Percentiles rank a stretch among this genome's conserved stretches.
phyloP scores from a whole-genome alignment of 164 flowering plant species.

The Kalanchoe fedtschenkoi region DNA sequence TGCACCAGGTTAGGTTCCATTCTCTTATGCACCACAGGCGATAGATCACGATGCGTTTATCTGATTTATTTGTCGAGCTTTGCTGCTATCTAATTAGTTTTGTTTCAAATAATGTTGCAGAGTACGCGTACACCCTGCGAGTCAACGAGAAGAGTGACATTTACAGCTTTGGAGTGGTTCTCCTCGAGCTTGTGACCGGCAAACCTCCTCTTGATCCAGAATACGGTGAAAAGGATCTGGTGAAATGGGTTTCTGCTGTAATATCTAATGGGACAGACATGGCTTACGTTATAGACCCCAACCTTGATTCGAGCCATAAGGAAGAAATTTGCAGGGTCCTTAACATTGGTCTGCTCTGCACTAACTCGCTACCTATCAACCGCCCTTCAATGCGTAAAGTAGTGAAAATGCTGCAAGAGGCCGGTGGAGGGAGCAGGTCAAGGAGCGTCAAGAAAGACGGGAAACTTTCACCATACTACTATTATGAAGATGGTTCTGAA shows the following conservation, averaged over 20 bases:
- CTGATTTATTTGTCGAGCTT: not conserved
- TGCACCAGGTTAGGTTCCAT: constrained; percentile 69
- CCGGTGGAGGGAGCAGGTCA: constrained; percentile 13
- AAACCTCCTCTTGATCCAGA: constrained; percentile 28
- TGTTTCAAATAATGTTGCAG: constrained; percentile 18
- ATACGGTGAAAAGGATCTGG: constrained; percentile 43
- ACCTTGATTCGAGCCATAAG: constrained; percentile 20
- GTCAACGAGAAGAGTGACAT: constrained; percentile 50
- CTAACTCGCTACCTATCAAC: constrained; percentile 32
- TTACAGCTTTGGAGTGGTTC: constrained; percentile 46
- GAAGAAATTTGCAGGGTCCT: constrained; percentile 29
- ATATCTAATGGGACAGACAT: constrained; percentile 20
- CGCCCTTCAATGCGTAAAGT: constrained; percentile 48
- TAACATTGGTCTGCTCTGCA: constrained; percentile 27
- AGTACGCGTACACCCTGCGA: constrained; percentile 37
- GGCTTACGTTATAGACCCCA: constrained; percentile 26
- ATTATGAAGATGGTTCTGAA: constrained; percentile 18
- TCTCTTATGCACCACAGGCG: not conserved
- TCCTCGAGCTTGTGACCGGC: constrained; percentile 40
- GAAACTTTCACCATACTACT: constrained; percentile 30
- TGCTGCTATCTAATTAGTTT: not conserved
- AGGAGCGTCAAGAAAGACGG: constrained; percentile 18
- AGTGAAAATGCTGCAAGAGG: constrained; percentile 40
- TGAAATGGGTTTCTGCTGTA: constrained; percentile 27
- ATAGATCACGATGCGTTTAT: not conserved